Evolutionary conservation across 2,329 filamentous ascomycete genomes (phyloP), one percentile per base, ranked within the genome.

Genomic region (Ceratocystis colombiana): DNA sequence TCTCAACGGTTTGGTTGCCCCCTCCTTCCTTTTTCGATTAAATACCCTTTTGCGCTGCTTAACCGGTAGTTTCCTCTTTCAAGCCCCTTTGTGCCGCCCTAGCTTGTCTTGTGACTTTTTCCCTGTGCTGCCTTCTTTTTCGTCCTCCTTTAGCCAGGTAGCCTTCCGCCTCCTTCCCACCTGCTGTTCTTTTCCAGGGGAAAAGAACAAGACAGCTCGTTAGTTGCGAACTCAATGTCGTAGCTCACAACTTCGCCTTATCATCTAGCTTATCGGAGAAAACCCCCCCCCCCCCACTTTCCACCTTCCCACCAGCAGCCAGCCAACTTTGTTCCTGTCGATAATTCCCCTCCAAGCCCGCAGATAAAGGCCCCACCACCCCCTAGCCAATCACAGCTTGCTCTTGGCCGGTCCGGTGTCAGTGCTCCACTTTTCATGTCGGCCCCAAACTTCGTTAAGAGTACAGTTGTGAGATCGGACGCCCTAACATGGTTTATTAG

Each of bases 341-440:
- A n/a, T 48, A 48, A n/a, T 48, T 28, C 53, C 20, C 22, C 30
- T 7, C 30, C 30, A 33, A 33, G 30, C 30, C 30, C 30, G 30
- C 30, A 59, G 53, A 59, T 59, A 59, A 59, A 59, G 53, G 6
- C 53, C 15, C 53, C 53, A 59, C 25, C 3, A n/a, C 17, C 6
- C 12, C 20, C 55, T 10, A 15, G 28, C 55, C 55, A 59, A 59
- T 59, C 55, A 59, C 28, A 59, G 25, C 12, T n/a, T n/a, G 1
- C 8, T n/a, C 22, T 37, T 30, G 55, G 28, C 55, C 55, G 55
- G 55, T 59, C 55, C 55, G 55, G 55, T 59, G 55, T 30, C 28
- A 59, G n/a, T 8, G 55, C 55, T 20, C 55, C 55, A 37, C 5
- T 59, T 59, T 59, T 59, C 12, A 20, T 37, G 55, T 37, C 55